Percentiles rank a stretch among this genome's conserved stretches.
Conservation (phyloP, 192 early-diverging fungal species). For the Rhizophlyctis rosea region DNA sequence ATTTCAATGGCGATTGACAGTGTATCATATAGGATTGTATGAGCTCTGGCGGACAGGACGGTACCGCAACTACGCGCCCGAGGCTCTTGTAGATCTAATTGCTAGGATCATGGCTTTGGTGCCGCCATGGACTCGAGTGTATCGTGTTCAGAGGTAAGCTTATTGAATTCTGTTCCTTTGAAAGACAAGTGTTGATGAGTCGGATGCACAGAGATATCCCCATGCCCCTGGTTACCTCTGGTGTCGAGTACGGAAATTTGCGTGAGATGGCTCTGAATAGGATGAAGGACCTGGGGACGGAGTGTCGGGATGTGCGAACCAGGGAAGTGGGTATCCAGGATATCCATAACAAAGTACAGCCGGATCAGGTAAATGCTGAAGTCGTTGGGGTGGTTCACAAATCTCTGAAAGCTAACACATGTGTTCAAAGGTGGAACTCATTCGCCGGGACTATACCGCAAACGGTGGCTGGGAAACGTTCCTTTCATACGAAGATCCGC, state of each 20-base stretch:
- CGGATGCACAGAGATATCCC: constrained; percentile 94
- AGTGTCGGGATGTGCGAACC: constrained; percentile 96
- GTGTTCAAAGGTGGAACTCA: constrained; percentile 72
- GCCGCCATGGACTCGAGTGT: constrained; percentile 98
- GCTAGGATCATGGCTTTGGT: constrained; percentile 94
- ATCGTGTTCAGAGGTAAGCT: constrained; percentile 85
- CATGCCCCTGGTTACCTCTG: constrained; percentile 98
- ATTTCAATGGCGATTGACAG: not conserved
- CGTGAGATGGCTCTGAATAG: constrained; percentile 91
- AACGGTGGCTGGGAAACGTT: constrained; percentile 99
- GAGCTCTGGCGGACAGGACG: constrained; percentile 98
- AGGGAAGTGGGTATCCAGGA: constrained; percentile 98
- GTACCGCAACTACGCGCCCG: constrained; percentile 97
- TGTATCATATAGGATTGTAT: constrained; percentile 74
- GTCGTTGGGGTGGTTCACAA: not conserved
- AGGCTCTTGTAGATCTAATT: constrained; percentile 91
- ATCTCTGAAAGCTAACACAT: not conserved
- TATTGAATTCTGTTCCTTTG: no score
- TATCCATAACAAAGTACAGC: constrained; percentile 92
- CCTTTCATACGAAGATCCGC: constrained; percentile 95
- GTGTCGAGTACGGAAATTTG: constrained; percentile 97
- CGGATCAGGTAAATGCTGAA: no score
- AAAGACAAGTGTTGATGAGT: constrained; percentile 12
- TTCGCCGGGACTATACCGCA: constrained; percentile 96
- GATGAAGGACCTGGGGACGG: constrained; percentile 95